These are phyloP conservation scores for Talaromyces piceae DNA, from an alignment of 2,329 filamentous ascomycete genomes.

Conservation along the genomic window DNA sequence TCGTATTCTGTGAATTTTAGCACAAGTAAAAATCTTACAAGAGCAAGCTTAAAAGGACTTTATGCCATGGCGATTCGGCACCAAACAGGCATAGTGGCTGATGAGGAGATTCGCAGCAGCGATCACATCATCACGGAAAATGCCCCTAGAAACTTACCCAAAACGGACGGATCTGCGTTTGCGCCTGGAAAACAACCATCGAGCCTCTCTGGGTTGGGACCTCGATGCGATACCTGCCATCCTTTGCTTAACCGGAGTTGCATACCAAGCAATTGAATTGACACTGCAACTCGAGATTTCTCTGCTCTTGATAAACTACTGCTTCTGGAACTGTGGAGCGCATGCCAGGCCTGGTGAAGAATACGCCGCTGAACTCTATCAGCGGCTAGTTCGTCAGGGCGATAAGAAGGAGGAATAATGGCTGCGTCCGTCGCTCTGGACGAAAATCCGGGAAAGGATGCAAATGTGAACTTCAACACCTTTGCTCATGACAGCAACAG, in stretches of 20 bases:
- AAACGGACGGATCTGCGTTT: background rate
- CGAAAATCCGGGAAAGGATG: background rate
- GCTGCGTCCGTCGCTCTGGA: background rate
- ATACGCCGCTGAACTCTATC: background rate
- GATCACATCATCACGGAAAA: background rate
- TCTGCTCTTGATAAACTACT: too few species aligned
- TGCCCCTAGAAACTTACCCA: background rate
- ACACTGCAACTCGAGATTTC: too few species aligned
- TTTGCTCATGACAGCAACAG: background rate
- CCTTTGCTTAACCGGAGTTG: too few species aligned
- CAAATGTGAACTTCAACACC: background rate
- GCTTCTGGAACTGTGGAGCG: too few species aligned
- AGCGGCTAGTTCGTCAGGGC: background rate
- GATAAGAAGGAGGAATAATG: background rate
- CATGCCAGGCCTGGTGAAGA: background rate
- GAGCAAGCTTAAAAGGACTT: background rate
- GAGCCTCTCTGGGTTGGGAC: too few species aligned
- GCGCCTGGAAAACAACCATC: too few species aligned
- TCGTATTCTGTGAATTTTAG: too few species aligned
- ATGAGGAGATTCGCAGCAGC: background rate
- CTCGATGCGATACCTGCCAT: background rate
- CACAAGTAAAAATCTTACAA: too few species aligned
- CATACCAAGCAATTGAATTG: too few species aligned
- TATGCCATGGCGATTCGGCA: background rate
- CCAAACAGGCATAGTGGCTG: background rate